Evolutionary conservation across 1,284 basidiomycete species (phyloP).

Genomic region (Exobasidium cylindrosporum): DNA sequence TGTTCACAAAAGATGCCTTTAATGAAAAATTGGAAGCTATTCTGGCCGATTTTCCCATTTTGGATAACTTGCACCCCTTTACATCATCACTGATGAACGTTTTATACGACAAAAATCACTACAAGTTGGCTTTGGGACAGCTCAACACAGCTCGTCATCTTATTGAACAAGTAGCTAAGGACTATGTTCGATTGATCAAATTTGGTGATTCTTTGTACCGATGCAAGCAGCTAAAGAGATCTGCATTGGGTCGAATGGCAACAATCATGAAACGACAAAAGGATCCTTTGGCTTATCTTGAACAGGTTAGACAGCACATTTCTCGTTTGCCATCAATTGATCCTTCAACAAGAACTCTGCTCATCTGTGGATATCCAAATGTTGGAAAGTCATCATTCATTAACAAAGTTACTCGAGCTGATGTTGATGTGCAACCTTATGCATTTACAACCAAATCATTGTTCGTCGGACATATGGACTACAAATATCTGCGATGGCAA

Average conservation of each 20-base stretch:
- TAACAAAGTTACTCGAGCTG: constrained; percentile 54
- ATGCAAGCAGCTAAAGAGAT: constrained; percentile 55
- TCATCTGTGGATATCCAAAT: constrained; percentile 55
- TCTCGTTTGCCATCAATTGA: constrained; percentile 55
- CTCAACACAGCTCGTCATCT: constrained; percentile 54
- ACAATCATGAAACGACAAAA: constrained; percentile 55
- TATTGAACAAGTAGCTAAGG: constrained; percentile 55
- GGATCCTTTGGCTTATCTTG: constrained; percentile 54
- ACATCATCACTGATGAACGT: constrained; percentile 54
- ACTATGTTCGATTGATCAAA: constrained; percentile 54
- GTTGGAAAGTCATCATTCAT: constrained; percentile 55
- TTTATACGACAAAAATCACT: constrained; percentile 56
- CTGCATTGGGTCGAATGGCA: constrained; percentile 54
- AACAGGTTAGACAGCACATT: constrained; percentile 55
- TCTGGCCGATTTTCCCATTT: constrained; percentile 89
- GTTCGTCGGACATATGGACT: constrained; percentile 56
- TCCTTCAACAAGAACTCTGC: constrained; percentile 48
- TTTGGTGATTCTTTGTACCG: constrained; percentile 54
- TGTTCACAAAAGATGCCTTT: constrained; percentile 96
- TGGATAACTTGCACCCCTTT: constrained; percentile 64
- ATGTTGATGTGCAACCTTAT: constrained; percentile 55
- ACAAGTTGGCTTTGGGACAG: constrained; percentile 55
- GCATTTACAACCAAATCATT: constrained; percentile 55
- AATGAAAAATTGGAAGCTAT: constrained; percentile 95
- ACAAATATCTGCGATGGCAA: constrained; percentile 55